Evolutionary conservation across 192 early-diverging fungal species (phyloP).

Genomic region (Coemansia sp.): DNA sequence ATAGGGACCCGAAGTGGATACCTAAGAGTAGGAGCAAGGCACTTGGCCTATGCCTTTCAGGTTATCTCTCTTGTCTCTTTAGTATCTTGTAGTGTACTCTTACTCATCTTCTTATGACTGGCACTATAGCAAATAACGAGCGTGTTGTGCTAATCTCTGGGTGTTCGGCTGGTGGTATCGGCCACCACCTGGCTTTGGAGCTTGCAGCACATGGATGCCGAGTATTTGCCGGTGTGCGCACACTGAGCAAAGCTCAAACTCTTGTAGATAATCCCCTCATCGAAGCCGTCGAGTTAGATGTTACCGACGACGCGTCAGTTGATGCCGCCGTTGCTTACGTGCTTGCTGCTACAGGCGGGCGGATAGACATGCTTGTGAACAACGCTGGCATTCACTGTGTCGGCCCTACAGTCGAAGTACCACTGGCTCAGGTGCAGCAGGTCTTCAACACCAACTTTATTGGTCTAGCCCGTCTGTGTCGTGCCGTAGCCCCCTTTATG

Average conservation of each 20-base stretch:
- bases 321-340: conserved; percentile 20
- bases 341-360: conserved; percentile 14
- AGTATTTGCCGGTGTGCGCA: conserved; percentile 36
- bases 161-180: conserved; percentile 73
- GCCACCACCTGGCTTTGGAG: conserved; percentile 44
- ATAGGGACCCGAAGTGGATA: no score
- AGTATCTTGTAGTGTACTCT: background rate
- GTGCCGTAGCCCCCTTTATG: conserved; percentile 64
- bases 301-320: conserved; percentile 26
- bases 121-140: background rate
- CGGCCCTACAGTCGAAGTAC: conserved; percentile 53
- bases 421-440: conserved; percentile 37
- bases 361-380: conserved; percentile 69
- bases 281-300: conserved; percentile 26
- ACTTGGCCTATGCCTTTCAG: background rate
- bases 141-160: conserved; percentile 71
- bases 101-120: background rate
- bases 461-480: conserved; percentile 58
- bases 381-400: conserved; percentile 67
- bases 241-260: conserved; percentile 3
- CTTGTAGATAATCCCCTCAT: background rate
- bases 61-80: background rate
- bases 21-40: no score
- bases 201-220: conserved; percentile 31
- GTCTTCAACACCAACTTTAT: conserved; percentile 68